Percentiles rank a stretch among this genome's conserved stretches.
phyloP scores from a whole-genome alignment of 441 rosid genomes.

The Populus tomentosa region DNA sequence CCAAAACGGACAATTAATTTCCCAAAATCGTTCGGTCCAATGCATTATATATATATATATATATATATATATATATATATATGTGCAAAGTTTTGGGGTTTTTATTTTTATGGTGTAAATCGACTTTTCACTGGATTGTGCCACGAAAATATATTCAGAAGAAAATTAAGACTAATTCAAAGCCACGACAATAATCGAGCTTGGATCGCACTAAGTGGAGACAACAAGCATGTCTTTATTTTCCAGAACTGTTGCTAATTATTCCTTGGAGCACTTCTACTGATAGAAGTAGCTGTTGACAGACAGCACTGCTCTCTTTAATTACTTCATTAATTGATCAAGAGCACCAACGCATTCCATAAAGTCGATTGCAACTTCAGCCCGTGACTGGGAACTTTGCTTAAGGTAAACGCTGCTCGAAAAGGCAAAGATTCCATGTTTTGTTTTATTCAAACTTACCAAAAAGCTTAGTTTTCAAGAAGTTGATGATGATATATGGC shows the following conservation, averaged over 20 bases:
- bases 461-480: neutral
- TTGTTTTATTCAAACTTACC: neutral
- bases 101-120: no score
- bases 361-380: neutral
- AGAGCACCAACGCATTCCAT: neutral
- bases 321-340: neutral
- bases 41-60: no score
- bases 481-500: neutral
- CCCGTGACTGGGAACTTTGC: constrained; percentile 1
- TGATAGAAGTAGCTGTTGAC: no score
- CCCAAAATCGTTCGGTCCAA: no score
- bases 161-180: neutral
- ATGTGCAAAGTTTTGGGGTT: no score
- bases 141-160: no score
- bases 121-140: neutral
- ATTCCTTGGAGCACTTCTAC: no score
- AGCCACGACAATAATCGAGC: neutral
- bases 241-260: no score
- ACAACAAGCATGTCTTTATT: no score
- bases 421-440: neutral
- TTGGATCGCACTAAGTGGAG: no score
- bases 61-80: no score
- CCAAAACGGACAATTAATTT: no score
- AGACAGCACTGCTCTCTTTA: neutral
- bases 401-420: neutral